Base-by-base conservation (phyloP, 2,329 filamentous ascomycete genomes). In the Calonectria montana region DNA sequence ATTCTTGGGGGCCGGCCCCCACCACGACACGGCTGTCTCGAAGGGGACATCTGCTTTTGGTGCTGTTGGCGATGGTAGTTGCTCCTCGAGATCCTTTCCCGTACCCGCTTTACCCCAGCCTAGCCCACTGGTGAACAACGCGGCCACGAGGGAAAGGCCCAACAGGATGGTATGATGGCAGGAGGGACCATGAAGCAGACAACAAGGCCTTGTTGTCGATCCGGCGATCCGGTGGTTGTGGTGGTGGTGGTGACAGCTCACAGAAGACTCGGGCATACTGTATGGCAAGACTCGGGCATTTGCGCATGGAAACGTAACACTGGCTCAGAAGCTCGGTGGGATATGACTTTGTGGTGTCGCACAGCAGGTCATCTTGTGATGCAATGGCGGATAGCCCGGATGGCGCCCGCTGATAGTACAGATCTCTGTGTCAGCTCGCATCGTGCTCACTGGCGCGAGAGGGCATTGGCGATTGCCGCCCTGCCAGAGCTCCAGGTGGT, bases 51-150 rank as follows among this genome's bases (percentile, higher is more conserved):
- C 57, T 39, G 43, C 37, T 62, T 62, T 62, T 4, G 57, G 37
- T 31, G 57, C 39, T 31, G 25, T 25, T 45, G 57, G 57, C 57
- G 57, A 62, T 62, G 25, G 37, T 12, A 31, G 25, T 18, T 62
- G 16, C 25, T 62, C 57, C 29, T 41, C 57, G 4, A 62, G 39
- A 62, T 62, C 57, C 57, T 62, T 27, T 45, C 25, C 37, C 25
- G 57, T 62, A n/a, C 37, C 57, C 57, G 53, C 53, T 59, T 59
- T 59, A 59, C 57, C 37, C 39, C 57, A 27, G 37, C 37, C 39
- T 39, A 27, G 37, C 35, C 57, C 15, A 23, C 31, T 62, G 25
- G 57, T 45, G 57, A 62, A 62, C 57, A 13, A 29, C 57, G 57
- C 31, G 25, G 57, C 57, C 39, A 21, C 39, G 31, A 45, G 23